These are phyloP conservation scores for Xerophyta viscosa DNA, from an alignment of 106 monocot species.

Conservation along the genomic window DNA sequence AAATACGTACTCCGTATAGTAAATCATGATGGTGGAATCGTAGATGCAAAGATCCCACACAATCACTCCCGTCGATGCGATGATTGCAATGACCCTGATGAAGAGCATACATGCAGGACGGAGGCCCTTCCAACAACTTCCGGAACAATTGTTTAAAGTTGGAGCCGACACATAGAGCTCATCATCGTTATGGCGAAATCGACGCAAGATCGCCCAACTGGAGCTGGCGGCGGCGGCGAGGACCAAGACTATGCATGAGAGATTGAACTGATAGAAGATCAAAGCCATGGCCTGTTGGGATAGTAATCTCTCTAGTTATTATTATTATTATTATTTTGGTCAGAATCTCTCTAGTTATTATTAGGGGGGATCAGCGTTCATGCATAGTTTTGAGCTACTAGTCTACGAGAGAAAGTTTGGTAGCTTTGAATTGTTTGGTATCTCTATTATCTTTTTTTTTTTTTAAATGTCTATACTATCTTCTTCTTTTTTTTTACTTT, in stretches of 20 bases:
- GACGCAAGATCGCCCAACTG: neutral
- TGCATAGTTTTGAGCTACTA: too few relatives aligned
- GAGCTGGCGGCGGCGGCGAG: neutral
- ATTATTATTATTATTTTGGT: too few relatives aligned
- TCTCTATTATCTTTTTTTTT: too few relatives aligned
- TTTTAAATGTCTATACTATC: too few relatives aligned
- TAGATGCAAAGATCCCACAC: neutral
- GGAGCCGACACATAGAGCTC: neutral
- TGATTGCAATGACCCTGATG: neutral
- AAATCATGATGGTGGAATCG: conserved; percentile 5
- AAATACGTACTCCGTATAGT: conserved; percentile 11
- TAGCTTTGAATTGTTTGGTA: too few relatives aligned
- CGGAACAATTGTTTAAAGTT: neutral
- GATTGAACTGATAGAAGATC: neutral
- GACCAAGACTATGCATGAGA: conserved; percentile 6
- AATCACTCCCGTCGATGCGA: neutral
- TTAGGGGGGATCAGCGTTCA: too few relatives aligned
- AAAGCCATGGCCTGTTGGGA: conserved; percentile 7
- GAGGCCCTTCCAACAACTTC: conserved; percentile 4
- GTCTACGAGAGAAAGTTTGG: too few relatives aligned
- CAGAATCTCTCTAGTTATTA: too few relatives aligned
- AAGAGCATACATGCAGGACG: conserved; percentile 4
- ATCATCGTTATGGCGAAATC: neutral
- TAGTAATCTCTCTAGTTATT: too few relatives aligned
- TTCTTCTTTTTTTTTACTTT: too few relatives aligned